Evolutionary conservation across 2,329 filamentous ascomycete species (phyloP), one percentile per base, ranked within the genome.

Genomic region (Fusarium hainanense): DNA sequence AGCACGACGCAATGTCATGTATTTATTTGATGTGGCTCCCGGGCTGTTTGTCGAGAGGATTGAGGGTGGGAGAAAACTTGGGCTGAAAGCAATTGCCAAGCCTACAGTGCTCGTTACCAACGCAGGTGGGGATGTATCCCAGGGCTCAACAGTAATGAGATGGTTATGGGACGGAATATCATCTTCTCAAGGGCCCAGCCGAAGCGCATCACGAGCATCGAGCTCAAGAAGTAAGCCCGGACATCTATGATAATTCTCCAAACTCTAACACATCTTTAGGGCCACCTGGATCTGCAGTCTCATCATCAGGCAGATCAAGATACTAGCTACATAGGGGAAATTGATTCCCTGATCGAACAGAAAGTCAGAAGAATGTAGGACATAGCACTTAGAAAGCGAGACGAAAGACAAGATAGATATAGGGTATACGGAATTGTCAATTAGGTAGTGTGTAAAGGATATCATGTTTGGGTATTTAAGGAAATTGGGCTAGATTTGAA

Each of bases 21-120:
- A 81, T 54, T 54, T 81, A 16, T 80, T 81, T 56, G 79, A 81
- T 37, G 68, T 80, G 43, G 77, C 78, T 8, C 79, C 79, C 1
- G 79, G 79, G 2, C 63, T 81, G 40, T 81, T 81, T 50, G 78
- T 81, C 9, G 79, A 81, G 55, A 75, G 77, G 52, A 59, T 81
- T 9, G 75, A 79, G 8, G 70, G 68, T 4, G 78, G 77, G 23
- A 79, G 74, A 68, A 81, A 79, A 61, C 65, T 71, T 42, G 65
- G 69, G 9, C 54, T 76, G 28, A 80, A 76, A 68, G 73, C 78
- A n/a, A 74, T 81, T 21, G 76, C 70, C 54, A 75, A 75, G 30
- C 79, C 79, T 14, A 78, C 65, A 18, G 79, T 81, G 12, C 71
- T 81, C 23, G 72, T 80, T 14, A 74, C 76, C 58, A 73, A 74